phyloP scores from a whole-genome alignment of 441 rosid species.

The Melianthus villosus region DNA sequence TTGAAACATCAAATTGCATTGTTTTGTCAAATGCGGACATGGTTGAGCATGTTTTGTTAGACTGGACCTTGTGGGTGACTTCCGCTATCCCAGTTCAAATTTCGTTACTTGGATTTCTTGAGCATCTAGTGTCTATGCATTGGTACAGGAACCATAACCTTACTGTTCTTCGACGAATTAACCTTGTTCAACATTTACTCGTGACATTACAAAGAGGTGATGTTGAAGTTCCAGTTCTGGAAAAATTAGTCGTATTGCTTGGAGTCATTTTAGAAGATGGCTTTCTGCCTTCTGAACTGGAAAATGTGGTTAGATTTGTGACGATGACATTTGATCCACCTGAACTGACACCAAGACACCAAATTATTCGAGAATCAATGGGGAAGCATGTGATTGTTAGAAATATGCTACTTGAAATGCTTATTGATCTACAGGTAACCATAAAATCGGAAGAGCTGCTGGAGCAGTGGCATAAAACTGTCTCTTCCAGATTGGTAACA shows the following conservation, averaged over 20 bases:
- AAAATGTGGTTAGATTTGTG: constrained; percentile 89
- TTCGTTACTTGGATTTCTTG: constrained; percentile 86
- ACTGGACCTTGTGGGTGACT: constrained; percentile 98
- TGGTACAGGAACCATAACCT: constrained; percentile 99
- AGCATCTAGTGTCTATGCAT: constrained; percentile 97
- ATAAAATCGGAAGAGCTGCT: constrained; percentile 88
- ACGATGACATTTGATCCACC: constrained; percentile 99
- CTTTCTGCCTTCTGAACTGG: constrained; percentile 87
- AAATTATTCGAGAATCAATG: constrained; percentile 67
- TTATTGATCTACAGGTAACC: constrained; percentile 96
- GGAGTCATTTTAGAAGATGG: constrained; percentile 99
- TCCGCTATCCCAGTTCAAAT: constrained; percentile 91
- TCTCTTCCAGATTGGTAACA: constrained; percentile 88
- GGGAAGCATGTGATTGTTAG: constrained; percentile 98
- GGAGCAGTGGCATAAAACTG: constrained; percentile 99
- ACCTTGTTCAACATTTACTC: constrained; percentile 88
- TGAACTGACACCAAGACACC: constrained; percentile 56
- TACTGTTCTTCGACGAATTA: constrained; percentile 79
- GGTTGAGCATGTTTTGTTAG: constrained; percentile 99
- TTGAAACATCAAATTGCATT: constrained; percentile 92
- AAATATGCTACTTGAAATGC: constrained; percentile 98
- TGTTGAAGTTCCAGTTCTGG: constrained; percentile 96
- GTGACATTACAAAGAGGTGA: constrained; percentile 99
- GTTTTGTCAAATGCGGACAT: constrained; percentile 95
- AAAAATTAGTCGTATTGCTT: constrained; percentile 89